Percentiles rank a stretch among this genome's conserved stretches.
Conservation (phyloP, 805 yeast species). For the Teunomyces pallodes region DNA sequence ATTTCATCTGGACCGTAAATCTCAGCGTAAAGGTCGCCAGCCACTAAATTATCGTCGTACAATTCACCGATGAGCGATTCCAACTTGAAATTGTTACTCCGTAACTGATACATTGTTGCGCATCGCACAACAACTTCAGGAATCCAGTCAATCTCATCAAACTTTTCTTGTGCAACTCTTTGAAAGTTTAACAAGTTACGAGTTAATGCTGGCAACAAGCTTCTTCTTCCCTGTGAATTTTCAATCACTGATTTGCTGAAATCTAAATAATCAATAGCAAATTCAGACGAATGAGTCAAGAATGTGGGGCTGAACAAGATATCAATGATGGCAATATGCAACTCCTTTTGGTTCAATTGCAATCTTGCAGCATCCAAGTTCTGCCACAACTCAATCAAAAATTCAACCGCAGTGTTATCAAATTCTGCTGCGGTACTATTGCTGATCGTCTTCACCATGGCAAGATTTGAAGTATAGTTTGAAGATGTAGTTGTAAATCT, state of each 20-base stretch:
- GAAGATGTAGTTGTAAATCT: conserved; percentile 17
- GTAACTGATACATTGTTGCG: conserved; percentile 51
- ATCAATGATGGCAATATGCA: conserved; percentile 60
- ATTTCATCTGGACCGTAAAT: conserved; percentile 61
- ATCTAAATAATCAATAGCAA: conserved; percentile 24
- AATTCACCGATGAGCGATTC: conserved; percentile 55
- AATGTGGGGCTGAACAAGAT: conserved; percentile 43
- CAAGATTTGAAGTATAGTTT: conserved; percentile 23
- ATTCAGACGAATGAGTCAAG: conserved; percentile 33
- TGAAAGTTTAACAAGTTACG: conserved; percentile 46
- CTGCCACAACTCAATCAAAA: conserved; percentile 53
- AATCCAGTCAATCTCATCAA: conserved; percentile 51
- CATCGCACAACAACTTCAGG: conserved; percentile 45
- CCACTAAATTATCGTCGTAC: conserved; percentile 46
- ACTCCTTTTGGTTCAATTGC: conserved; percentile 58
- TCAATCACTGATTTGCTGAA: conserved; percentile 45
- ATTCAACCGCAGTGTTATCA: conserved; percentile 23
- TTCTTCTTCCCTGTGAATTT: conserved; percentile 60
- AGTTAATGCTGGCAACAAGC: conserved; percentile 62
- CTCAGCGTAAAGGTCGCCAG: conserved; percentile 37
- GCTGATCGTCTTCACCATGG: conserved; percentile 20
- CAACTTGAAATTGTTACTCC: conserved; percentile 53
- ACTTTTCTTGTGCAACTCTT: conserved; percentile 20
- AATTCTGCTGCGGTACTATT: conserved; percentile 1
- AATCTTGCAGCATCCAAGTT: conserved; percentile 57